phyloP scores from a whole-genome alignment of 2,329 filamentous ascomycete genomes.

The Phialocephala sp. region DNA sequence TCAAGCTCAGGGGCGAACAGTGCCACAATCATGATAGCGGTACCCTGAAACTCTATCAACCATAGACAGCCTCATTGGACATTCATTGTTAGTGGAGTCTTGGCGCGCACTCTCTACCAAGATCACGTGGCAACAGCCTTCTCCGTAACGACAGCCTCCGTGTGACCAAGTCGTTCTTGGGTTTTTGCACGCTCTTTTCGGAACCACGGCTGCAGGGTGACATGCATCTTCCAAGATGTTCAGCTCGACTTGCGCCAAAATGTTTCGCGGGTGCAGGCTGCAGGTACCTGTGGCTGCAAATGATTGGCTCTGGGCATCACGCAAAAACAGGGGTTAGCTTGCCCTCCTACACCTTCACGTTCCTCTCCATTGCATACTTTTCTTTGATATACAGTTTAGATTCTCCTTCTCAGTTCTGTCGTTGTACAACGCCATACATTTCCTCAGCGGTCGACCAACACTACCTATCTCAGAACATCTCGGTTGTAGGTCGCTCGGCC shows the following conservation, averaged over 20 bases:
- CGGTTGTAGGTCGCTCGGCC: too few relatives aligned
- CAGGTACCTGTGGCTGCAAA: not conserved
- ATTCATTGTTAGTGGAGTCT: too few relatives aligned
- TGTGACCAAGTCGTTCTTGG: not conserved
- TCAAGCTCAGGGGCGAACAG: too few relatives aligned
- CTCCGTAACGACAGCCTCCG: too few relatives aligned
- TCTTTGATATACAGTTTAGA: not conserved
- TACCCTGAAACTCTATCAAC: too few relatives aligned
- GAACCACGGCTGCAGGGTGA: not conserved
- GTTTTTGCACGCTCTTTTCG: not conserved
- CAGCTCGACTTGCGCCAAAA: not conserved
- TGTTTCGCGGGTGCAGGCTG: not conserved
- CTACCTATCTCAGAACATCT: too few relatives aligned
- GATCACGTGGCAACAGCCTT: too few relatives aligned
- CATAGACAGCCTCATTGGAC: too few relatives aligned
- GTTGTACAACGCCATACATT: too few relatives aligned
- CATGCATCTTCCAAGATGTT: not conserved
- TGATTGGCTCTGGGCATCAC: not conserved
- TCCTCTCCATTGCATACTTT: not conserved
- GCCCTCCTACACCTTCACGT: not conserved
- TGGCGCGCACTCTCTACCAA: too few relatives aligned
- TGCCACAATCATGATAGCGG: too few relatives aligned
- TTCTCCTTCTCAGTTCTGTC: not conserved
- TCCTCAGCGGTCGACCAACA: too few relatives aligned
- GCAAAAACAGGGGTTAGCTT: not conserved